Percentiles rank a stretch among this genome's conserved stretches.
Evolutionary conservation across 148 eudicot genomes (phyloP).

Genomic region (Rhododendron kiyosumense): DNA sequence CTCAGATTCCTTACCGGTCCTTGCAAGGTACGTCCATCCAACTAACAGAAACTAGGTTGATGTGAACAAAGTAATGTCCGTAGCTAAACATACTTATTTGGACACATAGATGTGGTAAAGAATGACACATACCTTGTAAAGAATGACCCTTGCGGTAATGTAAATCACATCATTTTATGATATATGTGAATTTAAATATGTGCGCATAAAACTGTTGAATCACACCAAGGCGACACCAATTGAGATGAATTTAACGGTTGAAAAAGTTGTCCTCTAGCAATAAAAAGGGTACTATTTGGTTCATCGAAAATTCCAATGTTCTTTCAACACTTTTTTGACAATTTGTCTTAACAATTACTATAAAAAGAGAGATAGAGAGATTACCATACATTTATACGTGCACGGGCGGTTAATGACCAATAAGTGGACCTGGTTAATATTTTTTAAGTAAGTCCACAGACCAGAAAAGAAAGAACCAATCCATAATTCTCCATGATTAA

Average conservation of each 20-base stretch:
- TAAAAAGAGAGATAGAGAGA: not conserved
- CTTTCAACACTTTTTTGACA: not conserved
- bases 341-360: not conserved
- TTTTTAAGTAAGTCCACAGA: not conserved
- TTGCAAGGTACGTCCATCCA: no score
- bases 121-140: not conserved
- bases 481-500: constrained; percentile 12
- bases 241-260: not conserved
- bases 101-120: no score
- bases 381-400: not conserved
- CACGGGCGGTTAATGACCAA: not conserved
- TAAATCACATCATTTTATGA: not conserved
- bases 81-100: not conserved
- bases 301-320: constrained; percentile 1
- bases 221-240: not conserved
- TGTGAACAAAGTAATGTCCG: no score
- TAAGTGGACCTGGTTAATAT: not conserved
- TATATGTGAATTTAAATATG: not conserved
- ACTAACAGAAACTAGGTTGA: no score
- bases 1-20: no score
- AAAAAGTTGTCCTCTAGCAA: not conserved
- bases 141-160: not conserved
- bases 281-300: constrained; percentile 3
- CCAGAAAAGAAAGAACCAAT: constrained; percentile 3
- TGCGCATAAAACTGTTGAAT: not conserved